Evolutionary conservation across 2,329 filamentous ascomycete genomes (phyloP), one percentile per base, ranked within the genome.

Genomic region (Arthrocladium fulminans): DNA sequence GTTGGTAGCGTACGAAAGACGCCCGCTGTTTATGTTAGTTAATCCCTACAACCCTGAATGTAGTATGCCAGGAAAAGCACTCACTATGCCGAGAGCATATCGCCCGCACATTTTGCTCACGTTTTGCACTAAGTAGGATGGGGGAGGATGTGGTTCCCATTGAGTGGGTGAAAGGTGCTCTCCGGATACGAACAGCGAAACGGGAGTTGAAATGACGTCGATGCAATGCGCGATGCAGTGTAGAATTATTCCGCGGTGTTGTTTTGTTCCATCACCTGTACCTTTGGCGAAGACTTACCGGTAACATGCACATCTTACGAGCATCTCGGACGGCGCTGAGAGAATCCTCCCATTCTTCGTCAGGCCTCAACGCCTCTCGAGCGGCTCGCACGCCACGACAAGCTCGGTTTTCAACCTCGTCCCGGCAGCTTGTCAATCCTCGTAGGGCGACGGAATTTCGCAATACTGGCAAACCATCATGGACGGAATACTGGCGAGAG

Each of bases 1-100:
- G 72, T 63, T 84, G 81, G 48, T 74, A 77, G 45, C 84, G 83
- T 50, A 95, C 76, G 62, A 88, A 83, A 20, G 81, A 83, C 29
- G 86, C 83, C 53, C 86, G 79, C 87, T 94, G 58, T 46, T 32
- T 43, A 20, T 8, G 45, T 51, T 23, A 30, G 29, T 30, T 47
- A 20, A 25, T 24, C 27, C 55, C 54, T 43, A 46, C 39, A 45
- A 23, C 15, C 19, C 24, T 41, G 39, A 29, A 37, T n/a, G n/a
- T n/a, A n/a, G n/a, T n/a, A n/a, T 48, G 49, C 25, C 4, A 42
- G 24, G 17, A 32, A 37, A 20, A 23, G 39, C 23, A 67, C 74
- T 52, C 69, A 80, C 79, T 68, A 81, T 67, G 40, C 76, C 74
- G 53, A 85, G 63, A 19, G 74, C 79, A 61, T 86, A 86, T 51